Evolutionary conservation across 2,329 filamentous ascomycete genomes (phyloP).

Genomic region (Sclerotinia nivalis): DNA sequence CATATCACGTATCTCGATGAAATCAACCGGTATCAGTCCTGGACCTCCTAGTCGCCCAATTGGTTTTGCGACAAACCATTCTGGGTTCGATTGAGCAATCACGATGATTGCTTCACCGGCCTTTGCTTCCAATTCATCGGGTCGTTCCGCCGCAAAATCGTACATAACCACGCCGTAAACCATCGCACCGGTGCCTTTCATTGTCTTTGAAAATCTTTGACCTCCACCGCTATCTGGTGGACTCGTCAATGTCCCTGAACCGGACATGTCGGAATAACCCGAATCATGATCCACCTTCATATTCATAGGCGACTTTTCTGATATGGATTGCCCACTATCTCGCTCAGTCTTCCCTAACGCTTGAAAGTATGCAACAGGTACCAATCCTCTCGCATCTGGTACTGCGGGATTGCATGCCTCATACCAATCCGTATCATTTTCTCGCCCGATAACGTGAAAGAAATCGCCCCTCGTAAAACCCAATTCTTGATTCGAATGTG

Average conservation of each 20-base stretch:
- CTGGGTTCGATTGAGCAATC: conserved; percentile 95
- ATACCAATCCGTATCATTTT: conserved; percentile 96
- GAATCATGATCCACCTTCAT: conserved; percentile 80
- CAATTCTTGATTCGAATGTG: conserved; percentile 74
- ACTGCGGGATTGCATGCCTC: conserved; percentile 94
- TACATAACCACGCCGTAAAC: conserved; percentile 97
- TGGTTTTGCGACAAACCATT: conserved; percentile 99
- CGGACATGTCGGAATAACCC: conserved; percentile 69
- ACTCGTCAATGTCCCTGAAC: conserved; percentile 39
- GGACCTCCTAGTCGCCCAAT: conserved; percentile 95
- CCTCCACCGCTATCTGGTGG: conserved; percentile 38
- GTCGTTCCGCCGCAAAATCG: conserved; percentile 90
- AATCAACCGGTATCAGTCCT: conserved; percentile 92
- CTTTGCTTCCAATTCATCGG: conserved; percentile 95
- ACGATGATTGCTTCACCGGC: conserved; percentile 96
- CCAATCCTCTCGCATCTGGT: conserved; percentile 82
- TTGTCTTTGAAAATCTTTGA: conserved; percentile 43
- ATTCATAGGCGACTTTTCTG: conserved; percentile 55
- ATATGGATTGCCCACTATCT: conserved; percentile 68
- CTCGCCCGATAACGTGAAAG: conserved; percentile 94
- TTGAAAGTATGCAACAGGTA: conserved; percentile 93
- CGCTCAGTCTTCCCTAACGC: conserved; percentile 87
- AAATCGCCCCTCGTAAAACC: conserved; percentile 95
- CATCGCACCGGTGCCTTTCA: conserved; percentile 75
- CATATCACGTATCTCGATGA: conserved; percentile 96